phyloP scores from a whole-genome alignment of 2,329 filamentous ascomycete species.

The Zymoseptoria pseudotritici region DNA sequence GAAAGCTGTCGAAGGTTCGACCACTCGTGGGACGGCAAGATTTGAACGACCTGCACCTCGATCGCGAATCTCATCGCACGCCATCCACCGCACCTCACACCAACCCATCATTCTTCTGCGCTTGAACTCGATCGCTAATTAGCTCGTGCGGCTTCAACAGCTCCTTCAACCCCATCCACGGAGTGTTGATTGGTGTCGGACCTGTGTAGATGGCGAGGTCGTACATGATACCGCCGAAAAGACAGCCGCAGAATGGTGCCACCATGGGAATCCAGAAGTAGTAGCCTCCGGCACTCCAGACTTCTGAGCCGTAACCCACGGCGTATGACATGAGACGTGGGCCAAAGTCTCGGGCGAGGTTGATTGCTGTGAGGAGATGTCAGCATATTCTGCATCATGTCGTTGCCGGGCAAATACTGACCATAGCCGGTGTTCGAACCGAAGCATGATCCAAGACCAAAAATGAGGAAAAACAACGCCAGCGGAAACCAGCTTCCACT shows the following conservation, averaged over 20 bases:
- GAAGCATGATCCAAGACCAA: constrained; percentile 60
- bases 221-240: constrained; percentile 59
- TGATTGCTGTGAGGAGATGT: constrained; percentile 40
- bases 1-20: no score
- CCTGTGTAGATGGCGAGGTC: constrained; percentile 61
- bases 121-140: constrained; percentile 11
- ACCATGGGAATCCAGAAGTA: constrained; percentile 66
- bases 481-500: constrained; percentile 47
- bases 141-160: constrained; percentile 16
- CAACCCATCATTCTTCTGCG: constrained; percentile 20
- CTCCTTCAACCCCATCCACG: constrained; percentile 34
- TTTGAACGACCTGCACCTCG: no score
- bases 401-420: no score
- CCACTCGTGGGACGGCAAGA: no score
- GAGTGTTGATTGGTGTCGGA: constrained; percentile 53
- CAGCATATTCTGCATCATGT: neutral
- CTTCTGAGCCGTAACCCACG: constrained; percentile 57
- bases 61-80: no score
- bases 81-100: constrained; percentile 7
- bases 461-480: constrained; percentile 57
- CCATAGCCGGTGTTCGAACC: constrained; percentile 62
- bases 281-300: constrained; percentile 56
- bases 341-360: constrained; percentile 63
- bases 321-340: constrained; percentile 60
- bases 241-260: constrained; percentile 54